Evolutionary conservation across 2,329 filamentous ascomycete genomes (phyloP).

Genomic region (Botryosphaeria agaves): DNA sequence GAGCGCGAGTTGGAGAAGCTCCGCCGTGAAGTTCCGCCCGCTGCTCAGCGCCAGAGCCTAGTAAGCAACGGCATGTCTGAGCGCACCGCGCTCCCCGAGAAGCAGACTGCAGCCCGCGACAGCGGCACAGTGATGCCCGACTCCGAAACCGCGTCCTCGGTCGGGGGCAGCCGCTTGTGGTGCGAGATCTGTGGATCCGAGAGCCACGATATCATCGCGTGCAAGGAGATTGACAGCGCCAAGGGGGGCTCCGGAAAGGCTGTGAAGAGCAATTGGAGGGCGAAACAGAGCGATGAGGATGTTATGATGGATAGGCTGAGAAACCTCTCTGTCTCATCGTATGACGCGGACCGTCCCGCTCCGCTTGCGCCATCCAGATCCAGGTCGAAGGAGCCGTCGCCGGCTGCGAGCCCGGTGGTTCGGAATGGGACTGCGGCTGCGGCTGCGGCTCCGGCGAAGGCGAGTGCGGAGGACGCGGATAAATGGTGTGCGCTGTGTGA

Average conservation of each 20-base stretch:
- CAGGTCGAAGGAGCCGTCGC: too few species aligned
- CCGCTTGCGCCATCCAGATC: conserved; percentile 11
- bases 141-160: not conserved
- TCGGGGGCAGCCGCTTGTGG: not conserved
- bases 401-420: too few species aligned
- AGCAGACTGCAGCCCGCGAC: conserved; percentile 44
- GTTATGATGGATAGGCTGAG: not conserved
- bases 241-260: too few species aligned
- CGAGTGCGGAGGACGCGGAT: conserved; percentile 40
- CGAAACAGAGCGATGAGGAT: conserved; percentile 2
- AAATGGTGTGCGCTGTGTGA: conserved; percentile 98
- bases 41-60: conserved; percentile 33
- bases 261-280: conserved; percentile 7
- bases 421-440: too few species aligned
- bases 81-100: conserved; percentile 25
- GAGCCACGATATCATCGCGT: conserved; percentile 4
- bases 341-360: conserved; percentile 1
- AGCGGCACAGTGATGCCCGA: conserved; percentile 1
- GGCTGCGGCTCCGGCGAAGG: conserved; percentile 12
- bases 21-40: conserved; percentile 23
- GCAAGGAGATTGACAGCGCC: too few species aligned
- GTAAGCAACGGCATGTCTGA: conserved; percentile 34
- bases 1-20: conserved; percentile 62
- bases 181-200: conserved; percentile 4
- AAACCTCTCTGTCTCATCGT: not conserved